Evolutionary conservation across 164 flowering plant genomes (phyloP), one percentile per base, ranked within the genome.

Genomic region (Magnolia sinica): DNA sequence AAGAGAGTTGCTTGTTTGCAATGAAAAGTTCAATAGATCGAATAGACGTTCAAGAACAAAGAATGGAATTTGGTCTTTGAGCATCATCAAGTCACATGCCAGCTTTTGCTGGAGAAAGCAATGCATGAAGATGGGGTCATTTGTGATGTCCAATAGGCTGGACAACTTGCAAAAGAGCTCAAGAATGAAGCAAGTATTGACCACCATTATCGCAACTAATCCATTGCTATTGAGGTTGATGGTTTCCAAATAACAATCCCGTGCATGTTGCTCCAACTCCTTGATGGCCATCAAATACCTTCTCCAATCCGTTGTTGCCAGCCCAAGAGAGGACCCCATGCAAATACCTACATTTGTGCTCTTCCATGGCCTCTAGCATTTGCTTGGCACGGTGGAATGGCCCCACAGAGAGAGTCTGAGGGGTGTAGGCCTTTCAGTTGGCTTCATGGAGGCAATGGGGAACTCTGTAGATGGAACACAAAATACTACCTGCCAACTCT

Each of bases 241-340:
- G 61, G 18, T 2, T 22, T 87, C 91, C 50, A 87, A 87, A 19
- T 89, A 90, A 68, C 88, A 87, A 11, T 37, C 45, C 0, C 89
- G 86, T 20, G 83, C 82, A 16, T 23, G 78, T 14, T 83, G 8
- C 52, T 75, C 18, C 68, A 22, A 11, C 10, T 19, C 8, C 63
- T 70, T 65, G 7, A 10, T 65, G 70, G 18, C 67, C 4, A 1
- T 22, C 29, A 11, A 20, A 14, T 1, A 49, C 3, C 8, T 22
- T 22, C 14, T 69, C 51, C 51, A 31, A 31, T 37, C 7, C 45
- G 3, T 37, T 37, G 45, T 37, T 37, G 45, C 45, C 45, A 37
- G 45, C 45, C 45, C 45, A 5, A 37, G 67, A 64, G 67, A 64
- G 24, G 67, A 20, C 23, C 22, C 19, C 67, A 18, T 9, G 23